Conservation (phyloP, 169 alveolate species). For the Eimeria necatrix region DNA sequence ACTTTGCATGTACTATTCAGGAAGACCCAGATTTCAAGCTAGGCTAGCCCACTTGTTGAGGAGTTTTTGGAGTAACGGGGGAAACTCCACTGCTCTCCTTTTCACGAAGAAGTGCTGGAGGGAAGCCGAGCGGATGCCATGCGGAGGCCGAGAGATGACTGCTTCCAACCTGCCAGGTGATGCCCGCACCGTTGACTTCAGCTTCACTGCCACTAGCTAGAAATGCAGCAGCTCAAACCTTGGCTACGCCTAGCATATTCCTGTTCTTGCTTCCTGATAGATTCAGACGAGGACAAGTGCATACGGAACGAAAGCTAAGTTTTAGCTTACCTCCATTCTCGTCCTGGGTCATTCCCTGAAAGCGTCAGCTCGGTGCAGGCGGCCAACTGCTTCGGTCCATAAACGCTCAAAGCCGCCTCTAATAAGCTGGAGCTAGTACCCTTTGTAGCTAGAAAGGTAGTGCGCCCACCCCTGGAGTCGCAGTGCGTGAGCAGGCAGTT, state of each 20-base stretch:
- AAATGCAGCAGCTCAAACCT: too few relatives aligned
- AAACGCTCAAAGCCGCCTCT: conserved; percentile 69
- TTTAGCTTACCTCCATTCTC: conserved; percentile 32
- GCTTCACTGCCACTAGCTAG: not conserved
- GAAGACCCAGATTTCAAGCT: not conserved
- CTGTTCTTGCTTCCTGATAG: not conserved
- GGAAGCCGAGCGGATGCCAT: conserved; percentile 61
- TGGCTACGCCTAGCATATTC: not conserved
- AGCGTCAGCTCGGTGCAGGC: conserved; percentile 27
- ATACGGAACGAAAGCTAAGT: not conserved
- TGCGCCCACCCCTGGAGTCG: conserved; percentile 30
- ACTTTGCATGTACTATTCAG: not conserved
- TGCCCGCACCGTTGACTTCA: not conserved
- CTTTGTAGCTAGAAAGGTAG: conserved; percentile 36
- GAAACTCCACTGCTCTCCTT: conserved; percentile 24
- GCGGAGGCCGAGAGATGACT: conserved; percentile 71
- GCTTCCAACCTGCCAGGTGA: conserved; percentile 31
- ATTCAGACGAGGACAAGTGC: not conserved
- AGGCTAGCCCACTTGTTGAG: not conserved
- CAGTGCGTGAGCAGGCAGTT: not conserved
- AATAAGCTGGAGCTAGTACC: conserved; percentile 27
- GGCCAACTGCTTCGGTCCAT: conserved; percentile 67
- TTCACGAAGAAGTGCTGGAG: conserved; percentile 67
- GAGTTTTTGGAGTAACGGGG: conserved; percentile 50
- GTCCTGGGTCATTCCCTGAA: conserved; percentile 39